Evolutionary conservation across 2,329 filamentous ascomycete species (phyloP), one percentile per base, ranked within the genome.

Genomic region (Periconia sp.): DNA sequence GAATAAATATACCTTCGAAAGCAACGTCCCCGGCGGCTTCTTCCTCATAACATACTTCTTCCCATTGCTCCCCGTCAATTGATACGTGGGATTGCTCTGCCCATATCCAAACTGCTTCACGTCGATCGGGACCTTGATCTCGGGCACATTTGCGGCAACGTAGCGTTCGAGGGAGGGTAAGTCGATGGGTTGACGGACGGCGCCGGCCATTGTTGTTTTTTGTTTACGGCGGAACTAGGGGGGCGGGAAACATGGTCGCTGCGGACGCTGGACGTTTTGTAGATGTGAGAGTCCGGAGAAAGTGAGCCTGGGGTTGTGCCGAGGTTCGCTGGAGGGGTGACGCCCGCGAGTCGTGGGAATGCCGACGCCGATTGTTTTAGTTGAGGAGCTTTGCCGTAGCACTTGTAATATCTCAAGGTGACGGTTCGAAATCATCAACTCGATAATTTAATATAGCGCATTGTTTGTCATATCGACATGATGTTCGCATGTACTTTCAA

Each of bases 61-160:
- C 37, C 85, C 83, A 65, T 84, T 78, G 54, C 83, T 78, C 38
- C 85, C 85, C 12, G 85, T 95, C 63, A 97, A 79, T 63, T 92
- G 89, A 74, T 97, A 99, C 2, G 94, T 99, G 31, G 94, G 94
- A 69, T 97, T 99, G 45, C 90, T 96, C 74, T 97, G 94, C 47
- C 94, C 94, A 69, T 95, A 97, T 61, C 92, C 90, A 68, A 97
- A 99, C 89, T 97, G 92, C 76, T 96, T 95, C 56, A 97, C 77
- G 32, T 91, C 86, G 54, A 97, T 76, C 1, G 94, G 94, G 11
- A 84, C 81, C 72, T 87, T 83, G 66, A 99, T 91, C 62, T 86
- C 81, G 2, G 90, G 89, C n/a, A 95, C 89, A 73, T 91, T 80
- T 49, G 81, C 72, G 40, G 80, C 74, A 54, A 99, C 81, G 72